A percentile compares a stretch with the other conserved stretches of the same genome.
phyloP scores from a whole-genome alignment of 139 green algal genomes.

The Chlamydomonas sp. region DNA sequence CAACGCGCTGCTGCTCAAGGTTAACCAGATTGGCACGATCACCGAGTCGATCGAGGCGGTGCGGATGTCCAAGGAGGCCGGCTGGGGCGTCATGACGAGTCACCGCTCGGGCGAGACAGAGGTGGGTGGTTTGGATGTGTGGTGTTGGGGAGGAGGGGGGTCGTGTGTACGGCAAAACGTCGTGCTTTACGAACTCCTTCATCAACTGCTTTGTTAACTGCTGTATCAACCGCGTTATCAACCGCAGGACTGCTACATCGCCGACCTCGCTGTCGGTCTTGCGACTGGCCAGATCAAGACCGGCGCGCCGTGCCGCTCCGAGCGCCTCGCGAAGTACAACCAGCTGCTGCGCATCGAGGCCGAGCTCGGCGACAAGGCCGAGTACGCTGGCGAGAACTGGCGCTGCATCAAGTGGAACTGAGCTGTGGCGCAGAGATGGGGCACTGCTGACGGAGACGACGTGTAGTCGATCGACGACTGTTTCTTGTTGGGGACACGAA shows the following conservation, averaged over 20 bases:
- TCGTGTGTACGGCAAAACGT: too few relatives aligned
- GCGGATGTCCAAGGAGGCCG: slow-evolving; percentile 83
- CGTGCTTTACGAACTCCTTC: too few relatives aligned
- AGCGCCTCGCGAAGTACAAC: slow-evolving; percentile 99
- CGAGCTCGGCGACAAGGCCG: slow-evolving; percentile 42
- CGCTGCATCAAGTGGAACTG: slow-evolving; percentile 53
- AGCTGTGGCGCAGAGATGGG: not conserved
- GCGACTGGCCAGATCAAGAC: slow-evolving; percentile 99
- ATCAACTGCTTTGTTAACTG: too few relatives aligned
- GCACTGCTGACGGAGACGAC: too few relatives aligned
- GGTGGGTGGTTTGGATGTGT: too few relatives aligned
- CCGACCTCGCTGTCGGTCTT: slow-evolving; percentile 94
- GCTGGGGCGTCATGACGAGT: slow-evolving; percentile 95
- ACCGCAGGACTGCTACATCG: slow-evolving; percentile 97
- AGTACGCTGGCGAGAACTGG: slow-evolving; percentile 74
- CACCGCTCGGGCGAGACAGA: slow-evolving; percentile 67
- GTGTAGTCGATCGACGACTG: too few relatives aligned
- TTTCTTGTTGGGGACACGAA: too few relatives aligned
- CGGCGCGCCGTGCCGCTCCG: slow-evolving; percentile 89
- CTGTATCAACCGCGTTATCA: too few relatives aligned
- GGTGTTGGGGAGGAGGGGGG: too few relatives aligned
- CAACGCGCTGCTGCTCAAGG: slow-evolving; percentile 97
- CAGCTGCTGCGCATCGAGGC: slow-evolving; percentile 98
- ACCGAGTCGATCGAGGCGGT: slow-evolving; percentile 95
- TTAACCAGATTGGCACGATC: slow-evolving; percentile 97